phyloP scores from a whole-genome alignment of 768 basidiomycete genomes.

The Ephemerocybe angulata region DNA sequence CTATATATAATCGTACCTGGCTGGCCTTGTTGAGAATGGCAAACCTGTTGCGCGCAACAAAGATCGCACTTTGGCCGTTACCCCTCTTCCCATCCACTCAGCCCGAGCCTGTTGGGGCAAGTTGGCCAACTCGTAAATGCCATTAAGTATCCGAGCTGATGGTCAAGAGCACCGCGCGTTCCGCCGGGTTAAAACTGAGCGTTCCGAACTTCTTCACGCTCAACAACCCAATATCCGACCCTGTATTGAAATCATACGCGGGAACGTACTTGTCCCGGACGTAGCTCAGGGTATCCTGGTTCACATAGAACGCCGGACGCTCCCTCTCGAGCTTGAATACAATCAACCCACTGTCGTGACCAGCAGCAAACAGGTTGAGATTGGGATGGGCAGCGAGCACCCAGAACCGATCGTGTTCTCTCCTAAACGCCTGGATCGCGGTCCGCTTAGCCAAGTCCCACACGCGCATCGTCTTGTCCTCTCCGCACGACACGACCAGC shows the following conservation, averaged over 20 bases:
- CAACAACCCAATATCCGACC: constrained; percentile 88
- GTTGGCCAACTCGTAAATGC: constrained; percentile 84
- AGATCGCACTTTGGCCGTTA: constrained; percentile 83
- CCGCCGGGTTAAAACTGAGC: constrained; percentile 95
- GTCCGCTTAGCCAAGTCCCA: constrained; percentile 98
- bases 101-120: constrained; percentile 72
- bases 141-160: constrained; percentile 91
- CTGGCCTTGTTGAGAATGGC: constrained; percentile 87
- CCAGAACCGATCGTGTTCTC: constrained; percentile 99
- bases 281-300: constrained; percentile 90
- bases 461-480: constrained; percentile 98
- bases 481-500: constrained; percentile 92
- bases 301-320: constrained; percentile 91
- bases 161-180: constrained; percentile 86
- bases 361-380: constrained; percentile 96
- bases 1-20: constrained; percentile 52
- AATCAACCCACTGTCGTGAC: constrained; percentile 96
- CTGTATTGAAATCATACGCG: constrained; percentile 88
- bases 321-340: constrained; percentile 99
- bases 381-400: constrained; percentile 93
- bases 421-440: constrained; percentile 94
- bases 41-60: constrained; percentile 95
- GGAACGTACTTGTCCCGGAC: constrained; percentile 98
- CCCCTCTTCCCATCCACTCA: constrained; percentile 95
- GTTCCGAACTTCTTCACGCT: constrained; percentile 97